Percentiles rank a stretch among this genome's conserved stretches.
Evolutionary conservation across 139 green algal genomes (phyloP).

Genomic region (Deuterostichococcus epilithicus): DNA sequence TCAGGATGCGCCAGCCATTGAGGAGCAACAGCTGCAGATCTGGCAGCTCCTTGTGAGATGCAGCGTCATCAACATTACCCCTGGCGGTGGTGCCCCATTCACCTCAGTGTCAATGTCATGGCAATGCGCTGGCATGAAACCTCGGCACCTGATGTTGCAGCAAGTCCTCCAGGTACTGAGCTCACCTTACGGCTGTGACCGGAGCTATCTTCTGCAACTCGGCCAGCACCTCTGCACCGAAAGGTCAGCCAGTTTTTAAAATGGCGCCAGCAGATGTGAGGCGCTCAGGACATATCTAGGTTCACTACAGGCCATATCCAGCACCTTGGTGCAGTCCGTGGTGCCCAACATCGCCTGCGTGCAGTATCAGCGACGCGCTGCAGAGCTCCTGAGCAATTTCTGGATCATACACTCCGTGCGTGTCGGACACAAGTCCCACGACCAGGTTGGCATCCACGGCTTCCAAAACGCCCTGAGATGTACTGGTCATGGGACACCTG

Average conservation of each 20-base stretch:
- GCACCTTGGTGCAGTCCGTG: conserved; percentile 26
- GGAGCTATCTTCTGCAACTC: not conserved
- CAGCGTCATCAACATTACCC: conserved; percentile 33
- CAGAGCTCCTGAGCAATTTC: not conserved
- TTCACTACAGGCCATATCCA: too few species aligned
- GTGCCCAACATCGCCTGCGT: conserved; percentile 40
- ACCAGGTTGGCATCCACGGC: too few species aligned
- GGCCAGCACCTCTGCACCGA: not conserved
- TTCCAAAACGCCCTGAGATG: not conserved
- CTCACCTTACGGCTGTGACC: not conserved
- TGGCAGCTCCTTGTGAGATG: not conserved
- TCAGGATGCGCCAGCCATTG: conserved; percentile 27
- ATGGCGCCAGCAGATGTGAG: too few species aligned
- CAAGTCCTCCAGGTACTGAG: not conserved
- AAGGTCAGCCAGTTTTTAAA: not conserved
- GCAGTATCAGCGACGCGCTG: conserved; percentile 8
- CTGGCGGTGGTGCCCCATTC: not conserved
- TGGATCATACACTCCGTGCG: conserved; percentile 14
- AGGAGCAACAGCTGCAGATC: conserved; percentile 11
- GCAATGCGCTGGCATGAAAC: not conserved
- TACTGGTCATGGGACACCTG: not conserved
- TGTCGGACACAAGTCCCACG: conserved; percentile 20
- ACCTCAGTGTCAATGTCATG: not conserved
- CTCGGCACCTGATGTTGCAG: not conserved
- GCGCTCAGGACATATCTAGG: too few species aligned